phyloP scores from a whole-genome alignment of 2,329 filamentous ascomycete species.

The Pleoardoris graminearum region DNA sequence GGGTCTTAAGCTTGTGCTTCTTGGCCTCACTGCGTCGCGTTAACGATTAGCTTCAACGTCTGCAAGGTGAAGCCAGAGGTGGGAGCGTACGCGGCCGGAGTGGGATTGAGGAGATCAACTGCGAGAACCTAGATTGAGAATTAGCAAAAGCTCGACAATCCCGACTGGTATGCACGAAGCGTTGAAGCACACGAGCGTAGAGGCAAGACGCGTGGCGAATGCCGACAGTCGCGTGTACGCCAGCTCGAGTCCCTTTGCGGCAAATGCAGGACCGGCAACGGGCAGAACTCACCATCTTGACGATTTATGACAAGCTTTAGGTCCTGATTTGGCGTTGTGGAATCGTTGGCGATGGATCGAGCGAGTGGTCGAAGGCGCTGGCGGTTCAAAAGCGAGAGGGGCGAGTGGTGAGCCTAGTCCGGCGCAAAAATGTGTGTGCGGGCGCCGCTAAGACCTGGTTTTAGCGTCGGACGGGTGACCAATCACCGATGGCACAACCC shows the following conservation, averaged over 20 bases:
- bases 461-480: too few species aligned
- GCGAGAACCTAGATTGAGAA: conserved; percentile 82
- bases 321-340: conserved; percentile 31
- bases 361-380: conserved; percentile 41
- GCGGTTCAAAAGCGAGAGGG: conserved; percentile 32
- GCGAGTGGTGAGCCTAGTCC: background rate
- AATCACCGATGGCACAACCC: too few species aligned
- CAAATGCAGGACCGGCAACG: conserved; percentile 12
- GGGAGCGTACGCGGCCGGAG: conserved; percentile 69
- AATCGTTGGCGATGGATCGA: conserved; percentile 40
- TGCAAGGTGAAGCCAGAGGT: conserved; percentile 10
- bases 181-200: conserved; percentile 21
- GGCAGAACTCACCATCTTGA: conserved; percentile 46
- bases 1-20: conserved; percentile 99
- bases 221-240: conserved; percentile 40
- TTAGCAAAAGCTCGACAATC: conserved; percentile 21
- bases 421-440: too few species aligned
- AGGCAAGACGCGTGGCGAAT: conserved; percentile 34
- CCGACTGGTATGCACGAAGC: conserved; percentile 13
- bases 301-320: conserved; percentile 39
- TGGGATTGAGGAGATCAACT: conserved; percentile 99
- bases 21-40: conserved; percentile 70
- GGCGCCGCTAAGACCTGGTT: too few species aligned
- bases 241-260: conserved; percentile 14
- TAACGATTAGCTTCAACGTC: conserved; percentile 31